Evolutionary conservation across 2,329 filamentous ascomycete species (phyloP).

Genomic region (Trichophaea hybrida): DNA sequence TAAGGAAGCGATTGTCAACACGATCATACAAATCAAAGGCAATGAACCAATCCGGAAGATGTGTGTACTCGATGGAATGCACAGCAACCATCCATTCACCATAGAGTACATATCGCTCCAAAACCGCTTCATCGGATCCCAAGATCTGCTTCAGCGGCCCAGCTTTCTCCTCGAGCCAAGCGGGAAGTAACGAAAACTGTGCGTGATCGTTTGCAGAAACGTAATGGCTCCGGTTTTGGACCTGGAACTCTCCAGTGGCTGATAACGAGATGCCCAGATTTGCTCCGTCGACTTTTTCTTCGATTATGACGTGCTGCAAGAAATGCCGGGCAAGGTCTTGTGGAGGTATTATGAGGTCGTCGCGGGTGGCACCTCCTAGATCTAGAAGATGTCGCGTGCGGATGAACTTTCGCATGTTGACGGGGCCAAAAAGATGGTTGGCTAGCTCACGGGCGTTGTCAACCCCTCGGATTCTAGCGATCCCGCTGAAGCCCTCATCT

Average conservation of each 20-base stretch:
- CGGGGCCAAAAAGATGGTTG: slow-evolving; percentile 1
- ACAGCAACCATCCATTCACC: slow-evolving; percentile 20
- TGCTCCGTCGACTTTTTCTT: slow-evolving; percentile 20
- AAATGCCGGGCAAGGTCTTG: slow-evolving; percentile 2
- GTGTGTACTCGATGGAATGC: slow-evolving; percentile 12
- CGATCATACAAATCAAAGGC: slow-evolving; percentile 20
- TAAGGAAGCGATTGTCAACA: slow-evolving; percentile 5
- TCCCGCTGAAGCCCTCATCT: slow-evolving; percentile 9
- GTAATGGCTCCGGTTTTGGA: slow-evolving; percentile 20
- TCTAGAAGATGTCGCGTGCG: slow-evolving; percentile 16
- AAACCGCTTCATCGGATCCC: slow-evolving; percentile 3
- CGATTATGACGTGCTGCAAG: slow-evolving; percentile 2
- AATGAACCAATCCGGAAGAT: slow-evolving; percentile 13
- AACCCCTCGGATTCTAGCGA: slow-evolving; percentile 4
- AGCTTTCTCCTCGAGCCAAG: slow-evolving; percentile 10
- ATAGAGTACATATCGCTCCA: slow-evolving; percentile 16
- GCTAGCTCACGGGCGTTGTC: slow-evolving; percentile 8
- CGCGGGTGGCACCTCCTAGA: slow-evolving; percentile 14
- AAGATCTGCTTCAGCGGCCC: slow-evolving; percentile 4
- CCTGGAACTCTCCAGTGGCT: slow-evolving; percentile 4
- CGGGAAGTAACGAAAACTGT: slow-evolving; percentile 14
- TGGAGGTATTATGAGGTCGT: slow-evolving; percentile 13
- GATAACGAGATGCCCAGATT: slow-evolving; percentile 18
- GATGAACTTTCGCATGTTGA: slow-evolving; percentile 10
- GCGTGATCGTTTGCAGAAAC: slow-evolving; percentile 11